phyloP scores from a whole-genome alignment of 768 basidiomycete species.

The Boletus eberwhitei region DNA sequence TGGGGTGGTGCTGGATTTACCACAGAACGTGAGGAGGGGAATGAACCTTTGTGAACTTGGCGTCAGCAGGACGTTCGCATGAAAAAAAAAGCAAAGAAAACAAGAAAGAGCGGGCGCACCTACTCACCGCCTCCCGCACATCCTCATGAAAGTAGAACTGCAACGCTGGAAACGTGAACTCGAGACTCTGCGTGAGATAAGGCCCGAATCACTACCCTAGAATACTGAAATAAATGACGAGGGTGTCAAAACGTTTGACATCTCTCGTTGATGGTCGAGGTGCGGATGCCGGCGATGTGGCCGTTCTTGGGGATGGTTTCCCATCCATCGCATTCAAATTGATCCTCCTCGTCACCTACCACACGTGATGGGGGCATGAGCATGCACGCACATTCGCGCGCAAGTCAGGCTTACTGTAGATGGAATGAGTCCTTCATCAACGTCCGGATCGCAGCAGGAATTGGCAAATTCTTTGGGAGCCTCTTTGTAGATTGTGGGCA shows the following conservation, averaged over 20 bases:
- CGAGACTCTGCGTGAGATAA: constrained; percentile 66
- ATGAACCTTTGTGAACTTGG: constrained; percentile 48
- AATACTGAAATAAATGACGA: constrained; percentile 74
- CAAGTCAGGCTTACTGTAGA: constrained; percentile 48
- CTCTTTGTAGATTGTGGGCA: constrained; percentile 67
- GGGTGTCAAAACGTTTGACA: constrained; percentile 86
- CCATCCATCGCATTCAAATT: constrained; percentile 71
- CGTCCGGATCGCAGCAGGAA: constrained; percentile 55
- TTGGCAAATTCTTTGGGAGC: constrained; percentile 53
- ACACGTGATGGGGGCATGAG: neutral
- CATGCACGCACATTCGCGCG: neutral
- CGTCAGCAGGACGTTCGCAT: neutral
- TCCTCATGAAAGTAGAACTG: constrained; percentile 83
- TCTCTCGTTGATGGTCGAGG: constrained; percentile 80
- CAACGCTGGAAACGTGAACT: constrained; percentile 67
- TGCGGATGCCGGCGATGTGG: constrained; percentile 71
- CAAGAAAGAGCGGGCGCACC: constrained; percentile 46
- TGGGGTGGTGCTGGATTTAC: constrained; percentile 59
- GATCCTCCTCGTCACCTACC: constrained; percentile 53
- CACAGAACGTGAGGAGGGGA: constrained; percentile 66
- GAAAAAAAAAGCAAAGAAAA: neutral
- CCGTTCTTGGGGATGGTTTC: constrained; percentile 78
- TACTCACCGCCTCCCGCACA: constrained; percentile 70
- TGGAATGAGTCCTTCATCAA: constrained; percentile 70
- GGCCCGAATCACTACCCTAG: constrained; percentile 66